phyloP scores from a whole-genome alignment of 352 stramenopile species.

The Pythium monospermum region DNA sequence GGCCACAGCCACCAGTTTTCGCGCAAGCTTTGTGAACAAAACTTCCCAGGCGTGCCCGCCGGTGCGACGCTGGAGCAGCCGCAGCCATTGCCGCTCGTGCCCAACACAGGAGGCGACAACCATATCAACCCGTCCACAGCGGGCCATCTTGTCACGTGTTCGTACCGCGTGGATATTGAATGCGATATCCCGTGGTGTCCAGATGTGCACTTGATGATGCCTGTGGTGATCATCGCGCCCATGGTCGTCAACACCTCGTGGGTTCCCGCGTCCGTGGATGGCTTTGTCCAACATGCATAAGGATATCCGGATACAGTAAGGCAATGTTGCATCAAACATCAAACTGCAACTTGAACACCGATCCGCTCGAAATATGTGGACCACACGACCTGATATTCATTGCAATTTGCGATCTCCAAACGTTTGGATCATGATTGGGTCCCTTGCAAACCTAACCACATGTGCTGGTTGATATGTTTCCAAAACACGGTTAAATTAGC shows the following conservation, averaged over 20 bases:
- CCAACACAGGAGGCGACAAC: not conserved
- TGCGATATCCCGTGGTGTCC: slow-evolving; percentile 40
- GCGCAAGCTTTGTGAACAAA: slow-evolving; percentile 15
- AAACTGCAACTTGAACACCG: too few relatives aligned
- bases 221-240: slow-evolving; percentile 19
- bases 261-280: not conserved
- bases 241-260: slow-evolving; percentile 2
- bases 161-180: slow-evolving; percentile 30
- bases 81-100: slow-evolving; percentile 24
- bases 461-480: too few relatives aligned
- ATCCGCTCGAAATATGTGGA: too few relatives aligned
- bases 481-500: too few relatives aligned
- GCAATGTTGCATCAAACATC: too few relatives aligned
- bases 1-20: slow-evolving; percentile 8
- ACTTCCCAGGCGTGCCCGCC: slow-evolving; percentile 19
- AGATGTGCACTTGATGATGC: slow-evolving; percentile 30
- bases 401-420: too few relatives aligned
- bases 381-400: too few relatives aligned
- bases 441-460: too few relatives aligned
- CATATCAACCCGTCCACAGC: slow-evolving; percentile 29
- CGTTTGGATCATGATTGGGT: too few relatives aligned
- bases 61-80: slow-evolving; percentile 12
- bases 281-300: too few relatives aligned
- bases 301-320: too few relatives aligned
- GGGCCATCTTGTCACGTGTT: slow-evolving; percentile 25